These are phyloP conservation scores for Ammopiptanthus mongolicus DNA, from an alignment of 306 rosid genomes.

Conservation along the genomic window DNA sequence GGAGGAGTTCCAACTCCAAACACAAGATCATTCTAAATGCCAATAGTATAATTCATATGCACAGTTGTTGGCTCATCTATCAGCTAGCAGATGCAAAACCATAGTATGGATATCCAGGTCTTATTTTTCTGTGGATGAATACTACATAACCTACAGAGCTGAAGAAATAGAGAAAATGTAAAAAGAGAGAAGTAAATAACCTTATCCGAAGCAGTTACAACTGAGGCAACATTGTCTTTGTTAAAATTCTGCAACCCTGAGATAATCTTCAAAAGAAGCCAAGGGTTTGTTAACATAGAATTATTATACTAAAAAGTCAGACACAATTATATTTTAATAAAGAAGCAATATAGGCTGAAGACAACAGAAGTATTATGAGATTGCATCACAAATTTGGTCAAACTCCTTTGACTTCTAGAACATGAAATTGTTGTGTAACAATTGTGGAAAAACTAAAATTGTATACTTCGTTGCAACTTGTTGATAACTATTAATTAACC, in stretches of 20 bases:
- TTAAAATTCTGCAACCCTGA: constrained; percentile 84
- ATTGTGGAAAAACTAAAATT: neutral
- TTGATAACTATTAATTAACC: neutral
- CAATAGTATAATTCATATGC: neutral
- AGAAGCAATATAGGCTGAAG: neutral
- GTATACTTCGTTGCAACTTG: neutral
- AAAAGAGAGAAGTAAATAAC: constrained; percentile 30
- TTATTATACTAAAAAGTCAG: neutral
- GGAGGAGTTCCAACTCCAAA: neutral
- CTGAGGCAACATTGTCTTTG: constrained; percentile 72
- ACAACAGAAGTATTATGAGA: neutral
- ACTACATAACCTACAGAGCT: neutral
- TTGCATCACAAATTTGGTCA: too few relatives aligned
- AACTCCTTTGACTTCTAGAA: too few relatives aligned
- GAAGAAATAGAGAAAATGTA: neutral
- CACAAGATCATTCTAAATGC: neutral
- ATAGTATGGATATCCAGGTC: neutral
- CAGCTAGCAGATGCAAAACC: neutral
- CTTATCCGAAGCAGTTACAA: constrained; percentile 91
- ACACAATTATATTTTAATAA: neutral
- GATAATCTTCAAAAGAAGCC: constrained; percentile 57
- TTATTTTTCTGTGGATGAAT: neutral
- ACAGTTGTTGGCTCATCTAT: neutral
- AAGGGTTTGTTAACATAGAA: constrained; percentile 17
- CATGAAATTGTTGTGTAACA: too few relatives aligned